phyloP scores from a whole-genome alignment of 345 rosid genomes.

The Excoecaria agallocha region DNA sequence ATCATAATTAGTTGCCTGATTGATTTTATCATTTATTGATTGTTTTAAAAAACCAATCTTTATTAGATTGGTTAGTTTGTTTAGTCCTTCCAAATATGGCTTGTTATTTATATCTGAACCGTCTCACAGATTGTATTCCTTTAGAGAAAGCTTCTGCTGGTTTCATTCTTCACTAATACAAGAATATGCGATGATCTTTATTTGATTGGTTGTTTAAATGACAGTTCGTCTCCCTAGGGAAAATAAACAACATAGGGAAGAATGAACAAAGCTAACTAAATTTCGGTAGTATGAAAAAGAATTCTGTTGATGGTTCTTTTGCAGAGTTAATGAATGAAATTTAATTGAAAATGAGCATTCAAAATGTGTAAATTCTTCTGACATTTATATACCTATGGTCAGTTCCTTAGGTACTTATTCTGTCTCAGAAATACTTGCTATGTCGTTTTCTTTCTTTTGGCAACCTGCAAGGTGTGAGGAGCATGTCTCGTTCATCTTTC shows the following conservation, averaged over 20 bases:
- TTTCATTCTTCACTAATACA: not conserved
- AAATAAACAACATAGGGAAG: not conserved
- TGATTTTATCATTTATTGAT: not conserved
- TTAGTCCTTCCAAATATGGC: conserved; percentile 1
- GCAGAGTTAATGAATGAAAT: not conserved
- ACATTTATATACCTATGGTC: conserved; percentile 12
- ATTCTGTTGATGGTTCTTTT: conserved; percentile 1
- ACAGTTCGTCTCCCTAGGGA: not conserved
- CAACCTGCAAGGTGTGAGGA: conserved; percentile 2
- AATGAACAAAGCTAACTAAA: not conserved
- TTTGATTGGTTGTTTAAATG: not conserved
- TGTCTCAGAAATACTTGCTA: not conserved
- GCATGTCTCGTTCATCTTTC: not conserved
- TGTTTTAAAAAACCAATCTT: not conserved
- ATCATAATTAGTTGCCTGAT: not conserved
- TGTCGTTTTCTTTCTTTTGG: conserved; percentile 6
- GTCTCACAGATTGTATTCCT: not conserved
- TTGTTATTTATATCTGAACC: not conserved
- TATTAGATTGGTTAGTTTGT: not conserved
- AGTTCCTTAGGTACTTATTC: not conserved
- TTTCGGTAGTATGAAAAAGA: not conserved
- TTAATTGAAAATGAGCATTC: not conserved
- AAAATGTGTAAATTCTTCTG: not conserved
- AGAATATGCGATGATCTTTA: conserved; percentile 2
- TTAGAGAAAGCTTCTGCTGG: not conserved